Conservation (phyloP, 1,284 basidiomycete species). For the Heterobasidion irregulare region DNA sequence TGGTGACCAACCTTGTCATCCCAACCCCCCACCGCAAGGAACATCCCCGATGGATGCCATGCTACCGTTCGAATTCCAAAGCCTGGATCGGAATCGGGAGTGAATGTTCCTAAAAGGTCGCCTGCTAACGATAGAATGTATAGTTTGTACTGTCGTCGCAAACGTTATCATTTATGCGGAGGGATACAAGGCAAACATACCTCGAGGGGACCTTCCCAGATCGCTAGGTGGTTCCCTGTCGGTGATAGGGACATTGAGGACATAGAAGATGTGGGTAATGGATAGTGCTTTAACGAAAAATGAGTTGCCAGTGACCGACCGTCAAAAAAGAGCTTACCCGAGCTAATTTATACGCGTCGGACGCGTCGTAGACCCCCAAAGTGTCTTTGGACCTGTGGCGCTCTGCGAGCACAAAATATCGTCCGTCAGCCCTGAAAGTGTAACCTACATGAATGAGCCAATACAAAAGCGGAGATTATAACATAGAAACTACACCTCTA, state of each 20-base stretch:
- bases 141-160: conserved; percentile 62
- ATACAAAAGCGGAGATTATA: not conserved
- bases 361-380: conserved; percentile 72
- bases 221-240: conserved; percentile 70
- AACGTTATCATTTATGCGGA: not conserved
- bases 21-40: conserved; percentile 74
- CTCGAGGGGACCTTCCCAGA: conserved; percentile 78
- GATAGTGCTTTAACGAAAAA: conserved; percentile 54
- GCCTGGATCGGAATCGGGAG: conserved; percentile 66
- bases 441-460: conserved; percentile 41
- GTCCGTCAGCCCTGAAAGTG: conserved; percentile 69
- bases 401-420: conserved; percentile 78
- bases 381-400: conserved; percentile 82
- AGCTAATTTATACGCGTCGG: conserved; percentile 61
- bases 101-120: conserved; percentile 59
- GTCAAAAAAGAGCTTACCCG: conserved; percentile 41
- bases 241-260: conserved; percentile 77
- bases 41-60: conserved; percentile 81
- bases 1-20: conserved; percentile 62
- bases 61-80: conserved; percentile 67
- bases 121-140: conserved; percentile 71
- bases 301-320: not conserved
- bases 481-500: conserved; percentile 37
- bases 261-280: conserved; percentile 68
- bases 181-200: conserved; percentile 30